Evolutionary conservation across 129 eudicot species (phyloP).

Genomic region (Smallanthus sonchifolius): DNA sequence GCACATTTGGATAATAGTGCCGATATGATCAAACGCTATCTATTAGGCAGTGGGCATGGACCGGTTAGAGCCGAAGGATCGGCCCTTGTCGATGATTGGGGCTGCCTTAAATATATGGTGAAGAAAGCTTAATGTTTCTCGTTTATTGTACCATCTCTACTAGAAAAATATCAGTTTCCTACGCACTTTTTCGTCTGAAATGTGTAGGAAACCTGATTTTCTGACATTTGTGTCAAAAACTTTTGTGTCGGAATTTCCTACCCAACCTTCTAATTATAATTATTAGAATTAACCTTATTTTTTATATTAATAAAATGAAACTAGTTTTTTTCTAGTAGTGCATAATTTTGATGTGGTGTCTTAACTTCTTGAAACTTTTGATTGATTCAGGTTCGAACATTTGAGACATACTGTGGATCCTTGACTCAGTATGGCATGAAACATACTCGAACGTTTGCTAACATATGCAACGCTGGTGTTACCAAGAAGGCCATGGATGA

Average conservation of each 20-base stretch:
- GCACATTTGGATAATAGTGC: conserved; percentile 23
- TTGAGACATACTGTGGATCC: conserved; percentile 46
- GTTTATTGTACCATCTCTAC: background rate
- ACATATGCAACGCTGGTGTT: conserved; percentile 57
- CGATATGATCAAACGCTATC: background rate
- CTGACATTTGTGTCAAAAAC: too few relatives aligned
- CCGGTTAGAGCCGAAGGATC: conserved; percentile 6
- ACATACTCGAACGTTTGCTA: conserved; percentile 66
- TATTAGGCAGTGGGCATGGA: conserved; percentile 1
- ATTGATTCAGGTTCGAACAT: conserved; percentile 45
- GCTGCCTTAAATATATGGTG: conserved; percentile 28
- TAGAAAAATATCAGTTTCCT: too few relatives aligned
- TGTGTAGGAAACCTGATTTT: too few relatives aligned
- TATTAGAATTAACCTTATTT: too few relatives aligned
- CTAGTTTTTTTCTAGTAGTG: too few relatives aligned
- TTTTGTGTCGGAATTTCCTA: too few relatives aligned
- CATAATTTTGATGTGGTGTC: background rate
- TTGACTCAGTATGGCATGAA: conserved; percentile 78
- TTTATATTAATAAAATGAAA: too few relatives aligned
- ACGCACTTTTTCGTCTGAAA: too few relatives aligned
- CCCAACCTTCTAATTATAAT: too few relatives aligned
- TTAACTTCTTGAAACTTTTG: background rate
- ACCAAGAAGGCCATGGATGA: conserved; percentile 40
- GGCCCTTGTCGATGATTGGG: conserved; percentile 37
- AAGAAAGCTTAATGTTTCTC: background rate